Evolutionary conservation across 768 basidiomycete species (phyloP), one percentile per base, ranked within the genome.

Genomic region (Phaeolepiota aurea): DNA sequence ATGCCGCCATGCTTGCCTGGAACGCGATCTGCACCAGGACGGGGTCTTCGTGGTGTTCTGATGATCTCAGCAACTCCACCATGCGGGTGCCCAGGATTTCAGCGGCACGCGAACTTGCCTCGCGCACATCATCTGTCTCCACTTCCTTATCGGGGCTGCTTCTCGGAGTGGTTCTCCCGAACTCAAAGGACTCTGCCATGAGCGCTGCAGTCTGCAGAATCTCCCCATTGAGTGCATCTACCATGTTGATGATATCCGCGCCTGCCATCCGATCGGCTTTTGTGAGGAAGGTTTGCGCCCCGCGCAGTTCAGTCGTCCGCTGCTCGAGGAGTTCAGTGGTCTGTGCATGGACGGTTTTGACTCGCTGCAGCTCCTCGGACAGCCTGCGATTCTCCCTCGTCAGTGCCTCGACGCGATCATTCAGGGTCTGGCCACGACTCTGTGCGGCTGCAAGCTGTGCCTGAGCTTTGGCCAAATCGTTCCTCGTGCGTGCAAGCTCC

Each of bases 171-270:
- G 36, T 37, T 4, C 30, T 42, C 20, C 51, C 56, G 11, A 57
- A 54, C 5, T 51, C 52, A 48, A 72, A 56, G 1, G 59, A 49
- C 40, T 77, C 74, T 3, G 75, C 64, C 58, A 77, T 66, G 41
- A 56, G 60, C 1, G 74, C 71, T 1, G 74, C 67, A 10, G 62
- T 63, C 46, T 78, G 76, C 21, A 70, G 61, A 18, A 78, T 70
- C 38, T 74, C 69, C 3, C 63, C 54, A 45, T 78, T 78, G 23
- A 79, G 53, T 10, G 54, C 52, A 38, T 68, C 58, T n/a, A 77
- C 55, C 51, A 71, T 60, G 5, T 48, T 53, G 32, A 68, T 66
- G 21, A 77, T 65, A 28, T 79, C 74, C 4, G 63, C 63, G 10
- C 71, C 69, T 10, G 76, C 70, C 18, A 69, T 54, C 7, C 59